phyloP scores from a whole-genome alignment of 2,329 filamentous ascomycete species.

The Fusarium guadeloupense region DNA sequence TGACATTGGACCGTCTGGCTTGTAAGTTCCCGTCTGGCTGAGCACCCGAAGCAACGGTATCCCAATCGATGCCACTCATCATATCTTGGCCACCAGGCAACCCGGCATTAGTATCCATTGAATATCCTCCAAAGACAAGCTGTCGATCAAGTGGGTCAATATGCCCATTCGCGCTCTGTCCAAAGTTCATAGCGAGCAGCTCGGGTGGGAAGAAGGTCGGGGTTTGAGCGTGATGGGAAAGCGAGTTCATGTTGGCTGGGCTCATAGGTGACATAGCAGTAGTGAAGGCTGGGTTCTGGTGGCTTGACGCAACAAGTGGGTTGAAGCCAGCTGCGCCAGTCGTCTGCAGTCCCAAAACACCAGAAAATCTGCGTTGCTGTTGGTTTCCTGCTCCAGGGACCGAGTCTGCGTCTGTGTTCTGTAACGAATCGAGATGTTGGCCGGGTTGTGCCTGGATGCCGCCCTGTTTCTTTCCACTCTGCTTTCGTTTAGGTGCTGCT shows the following conservation, averaged over 20 bases:
- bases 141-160: slow-evolving; percentile 78
- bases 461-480: slow-evolving; percentile 49
- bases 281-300: slow-evolving; percentile 55
- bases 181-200: slow-evolving; percentile 62
- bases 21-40: slow-evolving; percentile 42
- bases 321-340: slow-evolving; percentile 53
- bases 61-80: slow-evolving; percentile 58
- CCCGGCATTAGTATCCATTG: slow-evolving; percentile 55
- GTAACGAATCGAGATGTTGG: slow-evolving; percentile 36
- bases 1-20: slow-evolving; percentile 43
- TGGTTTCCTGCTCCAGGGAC: slow-evolving; percentile 30
- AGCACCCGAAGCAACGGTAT: slow-evolving; percentile 50
- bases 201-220: slow-evolving; percentile 60
- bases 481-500: slow-evolving; percentile 49
- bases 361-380: slow-evolving; percentile 54
- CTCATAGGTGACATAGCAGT: slow-evolving; percentile 63
- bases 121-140: slow-evolving; percentile 79
- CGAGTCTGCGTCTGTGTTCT: slow-evolving; percentile 26
- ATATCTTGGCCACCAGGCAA: slow-evolving; percentile 50
- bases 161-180: slow-evolving; percentile 59
- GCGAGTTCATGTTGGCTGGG: slow-evolving; percentile 55
- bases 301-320: slow-evolving; percentile 53
- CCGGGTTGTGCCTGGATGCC: slow-evolving; percentile 15
- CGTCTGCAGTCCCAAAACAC: slow-evolving; percentile 53
- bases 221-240: slow-evolving; percentile 51